Evolutionary conservation across 148 eudicot genomes (phyloP).

Genomic region (Rheum nobile): DNA sequence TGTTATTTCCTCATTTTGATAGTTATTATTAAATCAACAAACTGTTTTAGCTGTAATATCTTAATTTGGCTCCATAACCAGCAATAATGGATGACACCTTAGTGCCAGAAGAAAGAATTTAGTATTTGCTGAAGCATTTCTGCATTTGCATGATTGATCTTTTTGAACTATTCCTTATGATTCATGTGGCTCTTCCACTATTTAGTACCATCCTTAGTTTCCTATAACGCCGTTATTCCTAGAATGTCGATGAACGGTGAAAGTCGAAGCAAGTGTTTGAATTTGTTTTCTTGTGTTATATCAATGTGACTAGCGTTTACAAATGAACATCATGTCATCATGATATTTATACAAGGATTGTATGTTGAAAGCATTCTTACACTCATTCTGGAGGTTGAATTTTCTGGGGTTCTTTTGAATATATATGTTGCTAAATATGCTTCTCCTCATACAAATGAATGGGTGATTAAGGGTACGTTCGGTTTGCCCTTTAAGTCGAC

Average conservation of each 20-base stretch:
- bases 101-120: neutral
- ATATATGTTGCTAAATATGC: neutral
- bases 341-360: too few relatives aligned
- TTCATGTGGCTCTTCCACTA: constrained; percentile 50
- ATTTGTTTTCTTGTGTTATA: neutral
- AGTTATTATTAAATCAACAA: neutral
- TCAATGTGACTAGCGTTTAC: neutral
- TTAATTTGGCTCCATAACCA: neutral
- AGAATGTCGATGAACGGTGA: neutral
- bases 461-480: too few relatives aligned
- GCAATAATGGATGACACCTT: neutral
- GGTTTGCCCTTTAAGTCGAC: too few relatives aligned
- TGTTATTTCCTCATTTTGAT: neutral
- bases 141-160: neutral
- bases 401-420: neutral
- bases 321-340: neutral
- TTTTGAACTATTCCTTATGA: too few relatives aligned
- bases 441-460: too few relatives aligned
- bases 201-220: constrained; percentile 51
- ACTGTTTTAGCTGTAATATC: too few relatives aligned
- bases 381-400: neutral
- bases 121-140: too few relatives aligned
- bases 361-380: neutral
- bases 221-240: neutral
- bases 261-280: neutral